Evolutionary conservation across 2,329 filamentous ascomycete species (phyloP), one percentile per base, ranked within the genome.

Genomic region (Didymella glomerata): DNA sequence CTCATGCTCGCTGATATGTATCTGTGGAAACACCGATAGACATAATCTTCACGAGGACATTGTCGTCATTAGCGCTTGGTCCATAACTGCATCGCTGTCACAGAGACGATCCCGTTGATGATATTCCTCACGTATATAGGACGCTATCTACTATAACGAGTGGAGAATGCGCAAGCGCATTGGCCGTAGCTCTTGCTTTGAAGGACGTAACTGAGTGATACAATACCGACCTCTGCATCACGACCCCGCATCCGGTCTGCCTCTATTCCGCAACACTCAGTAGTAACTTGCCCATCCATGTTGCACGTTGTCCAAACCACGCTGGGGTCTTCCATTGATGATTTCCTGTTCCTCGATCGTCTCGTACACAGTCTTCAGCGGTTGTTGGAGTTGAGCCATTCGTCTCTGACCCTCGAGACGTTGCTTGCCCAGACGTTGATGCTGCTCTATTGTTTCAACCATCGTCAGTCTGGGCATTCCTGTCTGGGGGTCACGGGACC

Each of bases 381-480:
- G 24, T 18, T n/a, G 32, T 14, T 40, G 48, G 5, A 25, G 28
- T 30, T 34, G 24, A 18, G 16, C 14, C 9, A 27, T 18, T n/a
- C 46, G 52, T 44, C 24, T 40, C 25, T 48, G 47, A 44, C 32
- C 24, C n/a, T 44, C 46, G 30, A 49, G 27, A 10, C 18, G 20
- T 28, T 50, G 45, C 25, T 51, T 54, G 4, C 47, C 47, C 32
- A 51, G 48, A 42, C 8, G 51, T 20, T 49, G 38, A 30, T 20
- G 40, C 14, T 48, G 44, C 13, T 53, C 55, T 49, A 54, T 49
- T 20, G 24, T 45, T 46, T 54, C 55, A 32, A 49, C 48, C 2
- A 58, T 54, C 38, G 49, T 58, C 44, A 58, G 49, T 40, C 55
- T 58, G 28, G 49, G 55, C 24, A 38, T 28, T 27, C 45, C 55